Evolutionary conservation across 768 basidiomycete species (phyloP).

Genomic region (Dioszegia hungarica): DNA sequence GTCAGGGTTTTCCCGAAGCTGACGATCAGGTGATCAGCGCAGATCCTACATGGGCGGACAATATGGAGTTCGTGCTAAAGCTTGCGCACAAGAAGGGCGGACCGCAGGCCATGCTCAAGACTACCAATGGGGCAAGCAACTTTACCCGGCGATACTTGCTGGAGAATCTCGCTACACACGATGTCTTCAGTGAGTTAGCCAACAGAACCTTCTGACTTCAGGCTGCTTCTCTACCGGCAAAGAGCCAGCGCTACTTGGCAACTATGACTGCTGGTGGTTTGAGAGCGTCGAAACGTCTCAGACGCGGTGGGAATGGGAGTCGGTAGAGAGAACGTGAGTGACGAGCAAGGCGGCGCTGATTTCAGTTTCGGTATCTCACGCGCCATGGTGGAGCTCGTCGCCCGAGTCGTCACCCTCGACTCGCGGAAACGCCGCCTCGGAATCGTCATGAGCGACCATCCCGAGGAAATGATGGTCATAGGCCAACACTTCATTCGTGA

Average conservation of each 20-base stretch:
- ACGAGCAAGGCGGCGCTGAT: background rate
- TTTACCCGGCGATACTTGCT: slow-evolving; percentile 36
- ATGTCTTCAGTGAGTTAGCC: slow-evolving; percentile 33
- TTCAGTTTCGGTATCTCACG: slow-evolving; percentile 23
- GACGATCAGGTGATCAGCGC: slow-evolving; percentile 29
- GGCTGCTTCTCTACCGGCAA: slow-evolving; percentile 37
- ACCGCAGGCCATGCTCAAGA: slow-evolving; percentile 28
- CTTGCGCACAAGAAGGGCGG: slow-evolving; percentile 32
- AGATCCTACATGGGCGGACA: slow-evolving; percentile 31
- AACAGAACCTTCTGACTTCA: background rate
- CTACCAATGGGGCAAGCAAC: slow-evolving; percentile 7
- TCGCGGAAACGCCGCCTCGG: slow-evolving; percentile 29
- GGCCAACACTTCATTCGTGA: slow-evolving; percentile 23
- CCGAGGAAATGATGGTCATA: slow-evolving; percentile 23
- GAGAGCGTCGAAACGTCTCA: slow-evolving; percentile 33
- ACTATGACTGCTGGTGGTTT: slow-evolving; percentile 37
- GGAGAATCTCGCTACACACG: slow-evolving; percentile 35
- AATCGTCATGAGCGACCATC: slow-evolving; percentile 9
- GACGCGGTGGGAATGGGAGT: slow-evolving; percentile 37
- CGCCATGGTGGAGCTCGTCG: slow-evolving; percentile 31
- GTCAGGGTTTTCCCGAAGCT: background rate
- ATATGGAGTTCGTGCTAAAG: slow-evolving; percentile 37
- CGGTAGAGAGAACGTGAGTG: slow-evolving; percentile 20
- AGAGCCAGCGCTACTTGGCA: slow-evolving; percentile 33
- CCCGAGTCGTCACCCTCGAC: slow-evolving; percentile 23